Conservation (phyloP, 202 grass and related monocot species). For the Setaria italica region DNA sequence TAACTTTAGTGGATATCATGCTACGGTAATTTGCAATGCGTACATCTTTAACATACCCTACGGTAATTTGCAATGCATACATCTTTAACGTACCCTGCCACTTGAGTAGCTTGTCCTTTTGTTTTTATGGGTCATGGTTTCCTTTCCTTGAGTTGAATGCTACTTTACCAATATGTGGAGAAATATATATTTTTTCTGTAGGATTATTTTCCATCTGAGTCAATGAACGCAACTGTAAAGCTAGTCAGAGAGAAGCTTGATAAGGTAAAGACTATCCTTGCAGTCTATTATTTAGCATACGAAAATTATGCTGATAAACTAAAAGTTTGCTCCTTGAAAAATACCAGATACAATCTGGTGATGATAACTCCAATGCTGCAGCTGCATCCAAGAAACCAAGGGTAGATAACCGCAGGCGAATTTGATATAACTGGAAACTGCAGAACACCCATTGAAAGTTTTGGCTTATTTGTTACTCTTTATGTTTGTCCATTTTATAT, state of each 20-base stretch:
- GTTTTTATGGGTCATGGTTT: not conserved
- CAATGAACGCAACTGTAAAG: constrained; percentile 83
- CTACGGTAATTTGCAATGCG: not conserved
- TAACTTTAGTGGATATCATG: not conserved
- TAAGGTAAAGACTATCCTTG: constrained; percentile 52
- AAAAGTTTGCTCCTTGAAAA: constrained; percentile 33
- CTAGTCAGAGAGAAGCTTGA: constrained; percentile 81
- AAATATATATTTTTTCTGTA: constrained; percentile 42
- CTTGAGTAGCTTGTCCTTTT: constrained; percentile 11
- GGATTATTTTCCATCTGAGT: constrained; percentile 86
- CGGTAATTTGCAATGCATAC: not conserved
- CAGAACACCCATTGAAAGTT: not conserved
- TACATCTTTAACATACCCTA: too few species aligned
- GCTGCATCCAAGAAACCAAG: constrained; percentile 71
- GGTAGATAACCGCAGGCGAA: constrained; percentile 73
- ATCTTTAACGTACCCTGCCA: too few species aligned
- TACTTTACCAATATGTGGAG: constrained; percentile 7
- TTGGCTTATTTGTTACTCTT: not conserved
- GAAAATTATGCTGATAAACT: not conserved
- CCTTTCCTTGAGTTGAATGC: not conserved
- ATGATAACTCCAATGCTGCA: constrained; percentile 42
- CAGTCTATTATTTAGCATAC: not conserved
- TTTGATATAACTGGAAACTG: constrained; percentile 52
- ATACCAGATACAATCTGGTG: constrained; percentile 74
- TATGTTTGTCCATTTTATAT: not conserved